Conservation (phyloP, 441 rosid genomes). For the Viola pubescens region DNA sequence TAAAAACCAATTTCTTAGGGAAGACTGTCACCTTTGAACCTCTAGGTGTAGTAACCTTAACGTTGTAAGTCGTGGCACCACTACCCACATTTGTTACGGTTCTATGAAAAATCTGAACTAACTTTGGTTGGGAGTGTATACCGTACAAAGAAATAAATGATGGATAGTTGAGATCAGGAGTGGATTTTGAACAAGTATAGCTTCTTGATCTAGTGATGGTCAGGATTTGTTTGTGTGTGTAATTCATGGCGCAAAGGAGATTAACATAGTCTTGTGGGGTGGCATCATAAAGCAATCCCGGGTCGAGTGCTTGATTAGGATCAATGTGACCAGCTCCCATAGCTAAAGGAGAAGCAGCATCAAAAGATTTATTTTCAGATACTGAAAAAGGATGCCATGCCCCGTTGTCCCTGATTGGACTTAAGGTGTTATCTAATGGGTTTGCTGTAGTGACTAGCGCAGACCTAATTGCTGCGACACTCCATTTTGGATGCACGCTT, state of each 20-base stretch:
- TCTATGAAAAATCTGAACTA: slow-evolving; percentile 20
- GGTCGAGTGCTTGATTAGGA: slow-evolving; percentile 42
- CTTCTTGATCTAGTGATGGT: slow-evolving; percentile 28
- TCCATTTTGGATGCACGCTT: slow-evolving; percentile 48
- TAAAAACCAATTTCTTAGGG: slow-evolving; percentile 27
- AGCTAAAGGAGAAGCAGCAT: slow-evolving; percentile 32
- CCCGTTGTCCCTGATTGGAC: slow-evolving; percentile 35
- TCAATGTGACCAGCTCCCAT: slow-evolving; percentile 45
- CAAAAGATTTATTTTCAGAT: background rate
- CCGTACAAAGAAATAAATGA: slow-evolving; percentile 32
- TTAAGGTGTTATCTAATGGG: slow-evolving; percentile 31
- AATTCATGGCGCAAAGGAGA: slow-evolving; percentile 39
- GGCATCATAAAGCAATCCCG: slow-evolving; percentile 46
- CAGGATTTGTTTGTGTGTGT: slow-evolving; percentile 29
- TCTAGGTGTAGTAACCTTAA: slow-evolving; percentile 14
- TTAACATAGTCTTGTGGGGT: slow-evolving; percentile 36
- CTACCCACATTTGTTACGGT: slow-evolving; percentile 35
- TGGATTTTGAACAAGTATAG: slow-evolving; percentile 24
- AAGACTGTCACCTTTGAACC: slow-evolving; percentile 24
- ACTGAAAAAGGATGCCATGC: no score
- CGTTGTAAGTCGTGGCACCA: slow-evolving; percentile 27
- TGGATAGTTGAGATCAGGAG: slow-evolving; percentile 45
- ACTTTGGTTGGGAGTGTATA: background rate
- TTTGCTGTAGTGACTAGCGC: slow-evolving; percentile 74
- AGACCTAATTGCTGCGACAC: slow-evolving; percentile 77